Conservation (phyloP, 148 eudicot species). For the Limonium bicolor region DNA sequence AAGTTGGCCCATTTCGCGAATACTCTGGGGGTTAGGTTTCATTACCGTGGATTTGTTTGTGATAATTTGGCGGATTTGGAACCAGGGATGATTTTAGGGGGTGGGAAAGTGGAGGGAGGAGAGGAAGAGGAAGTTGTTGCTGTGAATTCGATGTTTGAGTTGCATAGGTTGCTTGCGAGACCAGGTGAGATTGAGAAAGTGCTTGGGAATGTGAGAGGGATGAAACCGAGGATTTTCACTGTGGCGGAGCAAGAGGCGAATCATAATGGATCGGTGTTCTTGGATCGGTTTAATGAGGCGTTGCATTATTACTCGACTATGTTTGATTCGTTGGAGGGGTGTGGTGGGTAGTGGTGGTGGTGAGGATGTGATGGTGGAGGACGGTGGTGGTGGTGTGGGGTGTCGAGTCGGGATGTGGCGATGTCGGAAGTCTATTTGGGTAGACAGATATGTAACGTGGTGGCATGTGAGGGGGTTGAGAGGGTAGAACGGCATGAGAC, state of each 20-base stretch:
- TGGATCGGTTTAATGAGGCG: conserved; percentile 72
- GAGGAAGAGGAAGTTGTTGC: conserved; percentile 40
- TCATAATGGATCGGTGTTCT: conserved; percentile 48
- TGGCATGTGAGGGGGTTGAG: conserved; percentile 75
- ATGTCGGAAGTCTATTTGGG: conserved; percentile 76
- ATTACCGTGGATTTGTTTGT: conserved; percentile 56
- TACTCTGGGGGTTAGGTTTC: conserved; percentile 44
- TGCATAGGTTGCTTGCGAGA: conserved; percentile 41
- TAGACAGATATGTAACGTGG: conserved; percentile 74
- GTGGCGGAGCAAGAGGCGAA: conserved; percentile 76
- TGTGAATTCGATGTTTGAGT: conserved; percentile 71
- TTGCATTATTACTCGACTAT: conserved; percentile 74
- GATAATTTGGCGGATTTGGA: conserved; percentile 63
- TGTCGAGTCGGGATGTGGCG: conserved; percentile 34
- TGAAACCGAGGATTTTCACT: conserved; percentile 71
- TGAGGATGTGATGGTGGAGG: no score
- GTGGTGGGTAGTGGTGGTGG: no score
- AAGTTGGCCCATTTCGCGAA: conserved; percentile 69
- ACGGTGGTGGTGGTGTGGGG: conserved; percentile 48
- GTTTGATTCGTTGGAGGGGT: conserved; percentile 77
- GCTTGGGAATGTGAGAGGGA: conserved; percentile 29
- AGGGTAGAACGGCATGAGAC: conserved; percentile 80
- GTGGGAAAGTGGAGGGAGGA: conserved; percentile 20
- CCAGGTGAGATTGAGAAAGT: conserved; percentile 55
- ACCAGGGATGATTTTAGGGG: conserved; percentile 20